A percentile compares a stretch with the other conserved stretches of the same genome.
Evolutionary conservation across 805 yeast genomes (phyloP).

Genomic region (Saturnispora zaruensis): DNA sequence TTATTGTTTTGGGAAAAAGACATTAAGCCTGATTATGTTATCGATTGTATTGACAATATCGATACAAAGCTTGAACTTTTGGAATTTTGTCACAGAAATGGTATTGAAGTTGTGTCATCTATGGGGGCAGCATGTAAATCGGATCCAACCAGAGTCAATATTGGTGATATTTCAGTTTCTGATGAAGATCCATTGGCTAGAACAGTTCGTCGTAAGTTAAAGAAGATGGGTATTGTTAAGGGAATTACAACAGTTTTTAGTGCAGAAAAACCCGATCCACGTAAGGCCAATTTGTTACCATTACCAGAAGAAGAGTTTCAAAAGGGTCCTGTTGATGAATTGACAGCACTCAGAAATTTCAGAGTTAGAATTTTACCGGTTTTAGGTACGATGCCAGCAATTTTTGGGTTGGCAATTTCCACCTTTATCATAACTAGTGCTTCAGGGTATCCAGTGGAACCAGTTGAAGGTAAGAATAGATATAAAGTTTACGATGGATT

Average conservation of each 20-base stretch:
- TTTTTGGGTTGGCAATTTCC: conserved; percentile 87
- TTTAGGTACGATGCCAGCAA: conserved; percentile 93
- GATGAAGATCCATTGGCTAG: conserved; percentile 93
- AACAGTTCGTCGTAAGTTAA: conserved; percentile 74
- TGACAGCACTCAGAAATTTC: conserved; percentile 81
- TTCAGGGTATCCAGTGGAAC: conserved; percentile 86
- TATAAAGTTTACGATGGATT: conserved; percentile 78
- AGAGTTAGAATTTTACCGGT: conserved; percentile 94
- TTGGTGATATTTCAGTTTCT: conserved; percentile 81
- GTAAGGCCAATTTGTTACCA: conserved; percentile 82
- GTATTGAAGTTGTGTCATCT: conserved; percentile 69
- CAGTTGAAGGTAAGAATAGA: conserved; percentile 84
- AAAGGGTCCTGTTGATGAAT: conserved; percentile 77
- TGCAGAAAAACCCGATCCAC: conserved; percentile 94
- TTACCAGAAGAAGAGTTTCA: conserved; percentile 72
- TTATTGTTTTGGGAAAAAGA: conserved; percentile 35
- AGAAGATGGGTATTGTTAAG: conserved; percentile 63
- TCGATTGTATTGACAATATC: conserved; percentile 94
- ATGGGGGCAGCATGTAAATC: conserved; percentile 98
- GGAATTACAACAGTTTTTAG: conserved; percentile 86
- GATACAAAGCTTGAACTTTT: conserved; percentile 93
- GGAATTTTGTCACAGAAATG: conserved; percentile 54
- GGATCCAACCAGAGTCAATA: conserved; percentile 85
- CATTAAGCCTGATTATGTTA: conserved; percentile 64
- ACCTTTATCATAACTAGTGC: conserved; percentile 71